These are phyloP conservation scores for Kluyveromyces siamensis DNA, from an alignment of 805 yeast species.

Conservation along the genomic window DNA sequence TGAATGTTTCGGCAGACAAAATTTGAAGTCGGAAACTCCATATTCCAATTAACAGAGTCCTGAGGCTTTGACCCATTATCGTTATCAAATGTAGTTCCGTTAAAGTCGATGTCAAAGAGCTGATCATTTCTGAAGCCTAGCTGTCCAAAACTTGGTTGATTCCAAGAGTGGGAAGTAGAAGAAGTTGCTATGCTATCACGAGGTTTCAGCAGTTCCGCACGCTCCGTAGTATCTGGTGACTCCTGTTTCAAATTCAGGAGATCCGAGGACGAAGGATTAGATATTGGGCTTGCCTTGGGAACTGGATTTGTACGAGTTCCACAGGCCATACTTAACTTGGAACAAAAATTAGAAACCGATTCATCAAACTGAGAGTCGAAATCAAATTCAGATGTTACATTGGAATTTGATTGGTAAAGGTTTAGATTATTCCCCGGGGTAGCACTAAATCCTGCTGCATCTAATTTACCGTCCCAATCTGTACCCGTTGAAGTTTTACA, in stretches of 20 bases:
- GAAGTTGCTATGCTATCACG: neutral
- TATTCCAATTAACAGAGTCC: neutral
- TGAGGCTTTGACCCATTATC: slow-evolving; percentile 1
- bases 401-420: slow-evolving; percentile 1
- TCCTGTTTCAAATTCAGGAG: neutral
- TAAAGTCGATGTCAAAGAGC: slow-evolving; percentile 2
- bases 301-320: slow-evolving; percentile 65
- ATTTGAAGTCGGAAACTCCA: neutral
- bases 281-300: slow-evolving; percentile 30
- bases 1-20: neutral
- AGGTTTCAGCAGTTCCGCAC: neutral
- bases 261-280: slow-evolving; percentile 1
- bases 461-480: slow-evolving; percentile 8
- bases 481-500: neutral
- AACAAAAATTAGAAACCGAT: slow-evolving; percentile 67
- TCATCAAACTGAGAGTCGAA: slow-evolving; percentile 49
- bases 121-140: slow-evolving; percentile 7
- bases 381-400: slow-evolving; percentile 23
- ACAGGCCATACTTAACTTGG: slow-evolving; percentile 68
- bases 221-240: neutral
- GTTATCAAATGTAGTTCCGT: slow-evolving; percentile 3
- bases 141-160: slow-evolving; percentile 14
- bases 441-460: neutral
- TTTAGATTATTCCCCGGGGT: neutral
- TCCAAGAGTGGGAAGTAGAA: slow-evolving; percentile 2